Evolutionary conservation across 2,329 filamentous ascomycete species (phyloP).

Genomic region (Ascochyta pisi): DNA sequence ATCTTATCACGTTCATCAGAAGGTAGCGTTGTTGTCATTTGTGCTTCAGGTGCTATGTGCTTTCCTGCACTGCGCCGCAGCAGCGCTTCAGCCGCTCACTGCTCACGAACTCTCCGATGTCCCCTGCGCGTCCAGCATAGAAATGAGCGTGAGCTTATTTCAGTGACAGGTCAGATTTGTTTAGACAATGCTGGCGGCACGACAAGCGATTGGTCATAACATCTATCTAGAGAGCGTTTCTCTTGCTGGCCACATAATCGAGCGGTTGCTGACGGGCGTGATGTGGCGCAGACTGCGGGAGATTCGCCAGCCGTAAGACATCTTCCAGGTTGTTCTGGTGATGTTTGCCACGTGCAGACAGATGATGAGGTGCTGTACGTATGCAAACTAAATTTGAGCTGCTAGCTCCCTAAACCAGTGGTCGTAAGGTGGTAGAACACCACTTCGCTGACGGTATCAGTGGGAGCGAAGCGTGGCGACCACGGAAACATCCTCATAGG

Average conservation of each 20-base stretch:
- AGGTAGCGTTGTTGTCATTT: too few relatives aligned
- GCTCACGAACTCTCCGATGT: background rate
- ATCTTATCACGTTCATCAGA: too few relatives aligned
- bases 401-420: background rate
- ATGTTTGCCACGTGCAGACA: background rate
- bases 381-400: background rate
- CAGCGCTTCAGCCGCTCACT: conserved; percentile 5
- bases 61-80: conserved; percentile 3
- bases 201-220: conserved; percentile 22
- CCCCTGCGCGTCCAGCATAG: background rate
- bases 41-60: background rate
- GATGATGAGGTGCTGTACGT: background rate
- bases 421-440: background rate
- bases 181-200: conserved; percentile 18
- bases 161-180: conserved; percentile 19
- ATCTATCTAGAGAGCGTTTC: background rate
- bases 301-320: conserved; percentile 14
- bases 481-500: background rate
- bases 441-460: background rate
- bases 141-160: conserved; percentile 15
- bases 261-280: conserved; percentile 21
- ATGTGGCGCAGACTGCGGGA: conserved; percentile 18
- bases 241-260: conserved; percentile 18
- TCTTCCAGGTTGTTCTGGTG: background rate
- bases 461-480: background rate